phyloP scores from a whole-genome alignment of 306 rosid species.

The Cucurbita maxima region DNA sequence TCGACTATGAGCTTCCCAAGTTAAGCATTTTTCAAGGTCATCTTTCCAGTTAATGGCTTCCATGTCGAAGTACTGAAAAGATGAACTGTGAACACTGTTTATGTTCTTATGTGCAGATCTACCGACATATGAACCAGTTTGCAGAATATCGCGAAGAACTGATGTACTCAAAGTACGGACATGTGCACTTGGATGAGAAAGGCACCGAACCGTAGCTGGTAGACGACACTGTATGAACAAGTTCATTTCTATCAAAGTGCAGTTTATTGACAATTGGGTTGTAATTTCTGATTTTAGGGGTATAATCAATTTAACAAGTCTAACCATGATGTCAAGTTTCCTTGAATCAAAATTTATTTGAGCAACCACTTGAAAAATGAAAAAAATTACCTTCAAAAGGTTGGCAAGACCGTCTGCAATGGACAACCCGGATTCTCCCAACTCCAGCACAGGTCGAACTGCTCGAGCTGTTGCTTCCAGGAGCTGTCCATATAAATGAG shows the following conservation, averaged over 20 bases:
- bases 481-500: constrained; percentile 27
- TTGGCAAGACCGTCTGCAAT: constrained; percentile 89
- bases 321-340: background rate
- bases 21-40: constrained; percentile 67
- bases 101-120: constrained; percentile 23
- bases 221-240: constrained; percentile 68
- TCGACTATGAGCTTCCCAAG: constrained; percentile 92
- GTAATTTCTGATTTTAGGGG: background rate
- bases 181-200: constrained; percentile 85
- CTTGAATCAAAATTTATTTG: background rate
- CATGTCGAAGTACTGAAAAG: constrained; percentile 36
- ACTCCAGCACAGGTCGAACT: constrained; percentile 63
- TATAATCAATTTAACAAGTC: background rate
- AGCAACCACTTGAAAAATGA: background rate
- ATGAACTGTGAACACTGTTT: constrained; percentile 30
- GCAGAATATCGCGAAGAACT: constrained; percentile 77
- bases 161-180: constrained; percentile 77
- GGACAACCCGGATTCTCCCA: constrained; percentile 83
- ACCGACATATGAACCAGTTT: constrained; percentile 38
- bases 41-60: constrained; percentile 66
- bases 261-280: background rate
- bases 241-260: background rate
- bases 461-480: constrained; percentile 95
- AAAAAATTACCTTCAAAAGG: constrained; percentile 19
- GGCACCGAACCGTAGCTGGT: constrained; percentile 68